phyloP scores from a whole-genome alignment of 2,329 filamentous ascomycete genomes.

The Zymoseptoria pseudotritici region DNA sequence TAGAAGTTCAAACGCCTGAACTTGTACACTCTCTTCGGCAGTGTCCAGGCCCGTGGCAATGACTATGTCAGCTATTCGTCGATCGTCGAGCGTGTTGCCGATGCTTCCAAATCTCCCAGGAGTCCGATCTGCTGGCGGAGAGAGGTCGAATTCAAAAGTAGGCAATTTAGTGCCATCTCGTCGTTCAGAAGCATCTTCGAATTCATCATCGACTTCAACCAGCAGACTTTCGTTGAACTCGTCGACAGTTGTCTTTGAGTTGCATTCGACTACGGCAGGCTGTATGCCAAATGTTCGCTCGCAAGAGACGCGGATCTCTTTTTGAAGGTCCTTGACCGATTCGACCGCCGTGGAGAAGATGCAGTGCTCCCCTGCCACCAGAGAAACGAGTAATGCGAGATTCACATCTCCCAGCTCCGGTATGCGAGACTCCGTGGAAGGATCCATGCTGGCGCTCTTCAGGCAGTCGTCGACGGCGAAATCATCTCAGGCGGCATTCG shows the following conservation, averaged over 20 bases:
- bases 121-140: conserved; percentile 6
- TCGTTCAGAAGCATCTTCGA: conserved; percentile 9
- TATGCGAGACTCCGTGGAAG: conserved; percentile 44
- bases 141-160: conserved; percentile 10
- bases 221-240: conserved; percentile 70
- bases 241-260: conserved; percentile 65
- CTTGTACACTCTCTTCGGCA: conserved; percentile 69
- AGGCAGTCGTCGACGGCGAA: not conserved
- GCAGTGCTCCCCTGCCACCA: conserved; percentile 78
- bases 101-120: conserved; percentile 17
- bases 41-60: conserved; percentile 72
- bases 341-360: conserved; percentile 66
- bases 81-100: conserved; percentile 36
- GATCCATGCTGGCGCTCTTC: conserved; percentile 10
- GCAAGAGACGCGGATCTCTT: conserved; percentile 53
- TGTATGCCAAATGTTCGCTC: conserved; percentile 65
- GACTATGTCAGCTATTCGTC: conserved; percentile 69
- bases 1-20: conserved; percentile 71
- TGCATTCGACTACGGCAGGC: conserved; percentile 65
- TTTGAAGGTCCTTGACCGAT: conserved; percentile 13
- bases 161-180: conserved; percentile 2
- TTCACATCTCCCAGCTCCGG: conserved; percentile 80
- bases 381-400: conserved; percentile 73
- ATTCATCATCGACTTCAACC: conserved; percentile 26
- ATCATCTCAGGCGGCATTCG: not conserved